Percentiles rank a stretch among this genome's conserved stretches.
phyloP scores from a whole-genome alignment of 129 eudicot genomes.

The Flaveria ramosissima region DNA sequence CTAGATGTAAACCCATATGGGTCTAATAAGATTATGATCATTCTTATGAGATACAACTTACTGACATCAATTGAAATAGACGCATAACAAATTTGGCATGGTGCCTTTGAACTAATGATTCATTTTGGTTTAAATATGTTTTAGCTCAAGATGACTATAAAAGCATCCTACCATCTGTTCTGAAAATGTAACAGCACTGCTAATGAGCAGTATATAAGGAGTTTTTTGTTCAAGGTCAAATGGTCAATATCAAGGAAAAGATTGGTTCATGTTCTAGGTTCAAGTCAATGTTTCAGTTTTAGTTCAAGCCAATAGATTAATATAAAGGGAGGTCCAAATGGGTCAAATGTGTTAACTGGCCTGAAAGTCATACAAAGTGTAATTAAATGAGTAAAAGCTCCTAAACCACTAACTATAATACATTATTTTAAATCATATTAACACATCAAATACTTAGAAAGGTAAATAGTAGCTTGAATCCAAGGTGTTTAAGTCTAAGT shows the following conservation, averaged over 20 bases:
- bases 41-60: not conserved
- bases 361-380: not conserved
- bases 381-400: too few species aligned
- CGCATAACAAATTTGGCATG: constrained; percentile 6
- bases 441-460: not conserved
- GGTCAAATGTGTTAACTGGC: not conserved
- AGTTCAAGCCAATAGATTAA: not conserved
- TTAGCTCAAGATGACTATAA: constrained; percentile 1
- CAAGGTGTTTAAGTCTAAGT: not conserved
- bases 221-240: not conserved
- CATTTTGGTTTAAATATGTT: not conserved
- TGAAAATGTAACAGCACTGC: not conserved
- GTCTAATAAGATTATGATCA: constrained; percentile 10
- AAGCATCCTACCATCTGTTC: constrained; percentile 1
- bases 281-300: not conserved
- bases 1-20: not conserved
- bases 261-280: not conserved
- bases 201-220: not conserved
- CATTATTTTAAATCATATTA: too few species aligned
- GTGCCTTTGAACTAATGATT: not conserved
- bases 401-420: too few species aligned
- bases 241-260: not conserved
- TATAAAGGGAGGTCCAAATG: not conserved
- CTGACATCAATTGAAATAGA: not conserved
- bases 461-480: not conserved